Evolutionary conservation across 2,329 filamentous ascomycete genomes (phyloP).

Genomic region (Pyrenophora seminiperda): DNA sequence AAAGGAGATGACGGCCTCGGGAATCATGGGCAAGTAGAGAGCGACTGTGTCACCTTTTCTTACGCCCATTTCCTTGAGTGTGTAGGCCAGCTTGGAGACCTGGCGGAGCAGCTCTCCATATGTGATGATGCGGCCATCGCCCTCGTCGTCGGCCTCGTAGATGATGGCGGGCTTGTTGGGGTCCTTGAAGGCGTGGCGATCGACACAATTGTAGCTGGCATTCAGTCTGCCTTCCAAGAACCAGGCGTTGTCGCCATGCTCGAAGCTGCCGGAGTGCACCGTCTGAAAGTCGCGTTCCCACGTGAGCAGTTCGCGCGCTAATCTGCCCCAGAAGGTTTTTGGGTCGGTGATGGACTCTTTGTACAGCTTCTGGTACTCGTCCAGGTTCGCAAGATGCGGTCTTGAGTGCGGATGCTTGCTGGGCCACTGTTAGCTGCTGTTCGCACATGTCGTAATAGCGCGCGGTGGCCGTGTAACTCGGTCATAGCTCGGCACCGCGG

Average conservation of each 20-base stretch:
- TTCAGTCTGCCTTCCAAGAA: conserved; percentile 93
- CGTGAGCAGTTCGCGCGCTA: conserved; percentile 84
- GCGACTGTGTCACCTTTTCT: conserved; percentile 97
- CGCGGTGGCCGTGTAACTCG: conserved; percentile 9
- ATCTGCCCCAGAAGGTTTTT: conserved; percentile 83
- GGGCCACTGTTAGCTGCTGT: conserved; percentile 23
- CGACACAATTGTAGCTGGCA: conserved; percentile 95
- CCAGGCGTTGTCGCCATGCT: conserved; percentile 86
- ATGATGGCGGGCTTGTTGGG: conserved; percentile 95
- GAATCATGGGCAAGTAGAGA: conserved; percentile 98
- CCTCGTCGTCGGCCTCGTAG: conserved; percentile 94
- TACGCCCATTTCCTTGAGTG: conserved; percentile 93
- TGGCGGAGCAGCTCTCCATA: conserved; percentile 92
- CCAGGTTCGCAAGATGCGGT: conserved; percentile 63
- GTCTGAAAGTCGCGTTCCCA: conserved; percentile 95
- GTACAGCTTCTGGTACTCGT: conserved; percentile 68
- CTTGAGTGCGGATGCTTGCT: conserved; percentile 64
- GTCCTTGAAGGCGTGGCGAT: conserved; percentile 94
- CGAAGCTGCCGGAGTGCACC: conserved; percentile 76
- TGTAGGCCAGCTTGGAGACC: conserved; percentile 85
- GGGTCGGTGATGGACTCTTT: conserved; percentile 89
- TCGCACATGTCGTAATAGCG: conserved; percentile 2
- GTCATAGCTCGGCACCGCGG: conserved; percentile 29
- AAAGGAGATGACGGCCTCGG: conserved; percentile 89
- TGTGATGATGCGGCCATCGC: conserved; percentile 84